Percentiles rank a stretch among this genome's conserved stretches.
Conservation (phyloP, 805 yeast species). For the Wickerhamomyces pijperi region DNA sequence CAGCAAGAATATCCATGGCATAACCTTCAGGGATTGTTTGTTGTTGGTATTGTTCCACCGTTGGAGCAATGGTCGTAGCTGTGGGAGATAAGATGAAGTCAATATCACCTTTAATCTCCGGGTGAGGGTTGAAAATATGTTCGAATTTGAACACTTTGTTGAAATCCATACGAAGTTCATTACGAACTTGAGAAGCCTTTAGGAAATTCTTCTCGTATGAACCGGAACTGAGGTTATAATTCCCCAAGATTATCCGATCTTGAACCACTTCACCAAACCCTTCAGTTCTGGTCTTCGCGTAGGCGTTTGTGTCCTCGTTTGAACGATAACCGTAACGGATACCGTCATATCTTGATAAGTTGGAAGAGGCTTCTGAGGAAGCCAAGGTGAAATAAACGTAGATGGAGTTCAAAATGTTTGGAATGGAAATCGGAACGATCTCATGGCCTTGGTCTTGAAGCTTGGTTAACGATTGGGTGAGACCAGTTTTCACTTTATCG, state of each 20-base stretch:
- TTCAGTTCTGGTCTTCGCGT: constrained; percentile 44
- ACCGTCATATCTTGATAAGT: constrained; percentile 85
- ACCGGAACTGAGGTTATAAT: constrained; percentile 71
- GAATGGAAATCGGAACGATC: constrained; percentile 57
- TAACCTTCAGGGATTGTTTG: constrained; percentile 49
- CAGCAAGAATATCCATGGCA: constrained; percentile 74
- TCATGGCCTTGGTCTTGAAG: constrained; percentile 31
- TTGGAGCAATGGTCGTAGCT: constrained; percentile 44
- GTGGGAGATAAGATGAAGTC: constrained; percentile 76
- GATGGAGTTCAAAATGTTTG: constrained; percentile 52
- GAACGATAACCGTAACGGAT: constrained; percentile 65
- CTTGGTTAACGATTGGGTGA: constrained; percentile 32
- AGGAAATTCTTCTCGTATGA: constrained; percentile 60
- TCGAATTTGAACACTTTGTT: constrained; percentile 45
- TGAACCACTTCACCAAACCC: constrained; percentile 81
- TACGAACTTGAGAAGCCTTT: constrained; percentile 62
- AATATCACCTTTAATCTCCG: constrained; percentile 26
- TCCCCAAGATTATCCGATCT: constrained; percentile 75
- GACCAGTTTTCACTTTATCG: constrained; percentile 30
- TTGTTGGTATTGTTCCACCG: constrained; percentile 33
- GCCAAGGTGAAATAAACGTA: constrained; percentile 83
- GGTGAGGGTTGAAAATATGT: constrained; percentile 26
- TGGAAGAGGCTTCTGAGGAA: constrained; percentile 91
- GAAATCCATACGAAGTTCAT: constrained; percentile 51
- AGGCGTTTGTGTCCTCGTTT: constrained; percentile 27